Conservation (phyloP, 2,329 filamentous ascomycete genomes). For the Apiospora aurea region DNA sequence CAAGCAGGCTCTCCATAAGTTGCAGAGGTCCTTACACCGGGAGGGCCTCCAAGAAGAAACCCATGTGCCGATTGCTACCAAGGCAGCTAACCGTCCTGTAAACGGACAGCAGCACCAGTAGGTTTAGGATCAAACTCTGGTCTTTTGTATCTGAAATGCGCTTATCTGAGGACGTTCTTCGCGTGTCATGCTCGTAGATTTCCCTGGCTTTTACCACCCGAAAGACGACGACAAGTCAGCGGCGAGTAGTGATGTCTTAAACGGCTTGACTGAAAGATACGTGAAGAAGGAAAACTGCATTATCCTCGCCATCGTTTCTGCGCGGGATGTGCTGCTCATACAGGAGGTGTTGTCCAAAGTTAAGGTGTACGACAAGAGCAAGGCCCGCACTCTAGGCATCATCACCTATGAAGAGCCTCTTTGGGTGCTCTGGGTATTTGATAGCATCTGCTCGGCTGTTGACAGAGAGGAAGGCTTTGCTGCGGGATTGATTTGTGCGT, state of each 20-base stretch:
- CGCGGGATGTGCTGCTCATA: slow-evolving; percentile 58
- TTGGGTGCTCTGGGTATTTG: too few species aligned
- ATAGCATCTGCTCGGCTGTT: too few species aligned
- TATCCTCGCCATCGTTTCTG: slow-evolving; percentile 59
- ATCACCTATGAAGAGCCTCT: slow-evolving; percentile 48
- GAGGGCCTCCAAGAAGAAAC: too few species aligned
- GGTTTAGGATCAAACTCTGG: too few species aligned
- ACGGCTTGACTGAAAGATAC: slow-evolving; percentile 54
- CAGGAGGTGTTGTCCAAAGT: slow-evolving; percentile 56
- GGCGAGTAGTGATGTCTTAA: slow-evolving; percentile 42
- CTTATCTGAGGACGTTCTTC: slow-evolving; percentile 55
- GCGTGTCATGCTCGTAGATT: slow-evolving; percentile 61
- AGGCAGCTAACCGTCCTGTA: too few species aligned
- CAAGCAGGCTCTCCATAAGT: too few species aligned
- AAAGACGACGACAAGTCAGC: slow-evolving; percentile 43
- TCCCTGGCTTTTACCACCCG: slow-evolving; percentile 54
- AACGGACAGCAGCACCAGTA: too few species aligned
- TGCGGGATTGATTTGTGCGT: too few species aligned
- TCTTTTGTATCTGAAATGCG: too few species aligned
- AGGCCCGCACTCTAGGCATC: slow-evolving; percentile 60
- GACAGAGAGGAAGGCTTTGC: too few species aligned
- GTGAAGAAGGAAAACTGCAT: slow-evolving; percentile 60
- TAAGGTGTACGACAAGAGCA: slow-evolving; percentile 35
- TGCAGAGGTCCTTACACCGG: too few species aligned
- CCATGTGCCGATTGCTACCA: too few species aligned